Evolutionary conservation across 2,329 filamentous ascomycete genomes (phyloP).

Genomic region (Alternaria brassicicola): DNA sequence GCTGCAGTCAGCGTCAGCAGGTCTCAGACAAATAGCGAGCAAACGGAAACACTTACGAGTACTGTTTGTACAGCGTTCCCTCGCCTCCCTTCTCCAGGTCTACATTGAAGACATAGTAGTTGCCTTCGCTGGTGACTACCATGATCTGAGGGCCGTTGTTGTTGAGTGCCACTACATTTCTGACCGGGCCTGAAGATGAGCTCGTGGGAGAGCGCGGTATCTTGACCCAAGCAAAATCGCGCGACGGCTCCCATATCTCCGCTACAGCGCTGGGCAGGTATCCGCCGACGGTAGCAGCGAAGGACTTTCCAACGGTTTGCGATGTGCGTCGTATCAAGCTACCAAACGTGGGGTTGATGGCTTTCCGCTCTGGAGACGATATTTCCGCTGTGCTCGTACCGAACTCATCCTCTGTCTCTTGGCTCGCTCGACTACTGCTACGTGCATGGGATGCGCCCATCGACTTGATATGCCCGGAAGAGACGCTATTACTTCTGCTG

Average conservation of each 20-base stretch:
- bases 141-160: conserved; percentile 94
- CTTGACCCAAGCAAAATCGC: conserved; percentile 97
- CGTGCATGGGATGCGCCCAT: conserved; percentile 45
- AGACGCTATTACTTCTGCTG: conserved; percentile 44
- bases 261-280: conserved; percentile 93
- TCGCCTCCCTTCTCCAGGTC: conserved; percentile 95
- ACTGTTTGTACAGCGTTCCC: conserved; percentile 87
- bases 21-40: background rate
- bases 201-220: conserved; percentile 68
- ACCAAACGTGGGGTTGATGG: conserved; percentile 76
- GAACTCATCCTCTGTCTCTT: conserved; percentile 51
- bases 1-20: conserved; percentile 30
- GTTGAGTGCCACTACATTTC: conserved; percentile 97
- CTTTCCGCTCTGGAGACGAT: conserved; percentile 44
- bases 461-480: conserved; percentile 32
- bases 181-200: conserved; percentile 60
- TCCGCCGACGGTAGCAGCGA: conserved; percentile 86
- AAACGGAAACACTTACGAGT: conserved; percentile 72
- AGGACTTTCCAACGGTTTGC: conserved; percentile 86
- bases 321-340: conserved; percentile 93
- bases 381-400: conserved; percentile 45
- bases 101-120: conserved; percentile 93
- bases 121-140: conserved; percentile 95
- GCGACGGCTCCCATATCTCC: conserved; percentile 94
- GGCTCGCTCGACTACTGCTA: conserved; percentile 52